Conservation (phyloP, 2,329 filamentous ascomycete species). For the Blastomyces silverae region DNA sequence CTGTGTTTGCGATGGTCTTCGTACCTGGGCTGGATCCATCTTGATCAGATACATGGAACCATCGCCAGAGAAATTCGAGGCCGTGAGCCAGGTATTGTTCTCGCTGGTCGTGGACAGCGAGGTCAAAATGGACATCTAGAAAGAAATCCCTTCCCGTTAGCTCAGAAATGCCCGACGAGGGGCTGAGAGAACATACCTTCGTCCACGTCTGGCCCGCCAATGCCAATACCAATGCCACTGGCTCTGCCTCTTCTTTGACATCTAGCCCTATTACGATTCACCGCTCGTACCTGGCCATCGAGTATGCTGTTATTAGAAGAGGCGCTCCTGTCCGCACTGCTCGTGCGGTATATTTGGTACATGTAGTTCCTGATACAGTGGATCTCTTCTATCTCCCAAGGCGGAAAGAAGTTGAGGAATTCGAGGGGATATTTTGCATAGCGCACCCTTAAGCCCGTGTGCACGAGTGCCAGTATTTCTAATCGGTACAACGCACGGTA, state of each 20-base stretch:
- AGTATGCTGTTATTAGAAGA: background rate
- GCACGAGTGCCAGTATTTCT: background rate
- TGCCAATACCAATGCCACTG: background rate
- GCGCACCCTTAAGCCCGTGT: background rate
- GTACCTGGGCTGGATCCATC: background rate
- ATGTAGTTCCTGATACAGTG: constrained; percentile 8
- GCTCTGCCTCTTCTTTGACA: constrained; percentile 1
- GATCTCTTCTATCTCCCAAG: constrained; percentile 9
- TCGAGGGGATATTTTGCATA: background rate
- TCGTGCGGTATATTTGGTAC: background rate
- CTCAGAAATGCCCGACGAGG: background rate
- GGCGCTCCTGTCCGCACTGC: background rate
- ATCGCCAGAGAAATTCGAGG: constrained; percentile 9
- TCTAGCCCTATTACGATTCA: background rate
- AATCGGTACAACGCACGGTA: constrained; percentile 2
- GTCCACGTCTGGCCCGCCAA: background rate
- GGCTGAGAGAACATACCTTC: background rate
- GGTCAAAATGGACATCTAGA: constrained; percentile 7
- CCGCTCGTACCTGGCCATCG: background rate
- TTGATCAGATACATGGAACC: background rate
- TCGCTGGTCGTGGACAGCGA: constrained; percentile 5
- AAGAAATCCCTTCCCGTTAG: background rate
- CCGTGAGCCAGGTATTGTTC: constrained; percentile 3
- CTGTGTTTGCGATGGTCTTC: background rate
- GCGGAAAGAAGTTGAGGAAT: background rate